Evolutionary conservation across 345 rosid genomes (phyloP).

Genomic region (Eutrema heterophyllum): DNA sequence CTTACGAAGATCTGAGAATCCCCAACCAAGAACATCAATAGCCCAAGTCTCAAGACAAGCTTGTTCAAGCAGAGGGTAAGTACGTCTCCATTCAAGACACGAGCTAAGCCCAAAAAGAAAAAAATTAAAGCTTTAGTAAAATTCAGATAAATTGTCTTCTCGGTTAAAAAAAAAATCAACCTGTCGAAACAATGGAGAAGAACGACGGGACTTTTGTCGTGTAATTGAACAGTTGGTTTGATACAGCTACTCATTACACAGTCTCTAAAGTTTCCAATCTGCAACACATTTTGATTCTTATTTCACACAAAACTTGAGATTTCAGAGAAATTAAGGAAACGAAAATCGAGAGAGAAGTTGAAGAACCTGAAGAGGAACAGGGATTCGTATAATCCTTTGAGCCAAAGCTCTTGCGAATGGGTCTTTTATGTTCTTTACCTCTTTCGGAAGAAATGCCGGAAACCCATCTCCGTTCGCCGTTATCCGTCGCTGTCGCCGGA

Average conservation of each 20-base stretch:
- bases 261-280: slow-evolving; percentile 41
- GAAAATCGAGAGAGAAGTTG: not conserved
- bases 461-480: slow-evolving; percentile 38
- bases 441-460: slow-evolving; percentile 76
- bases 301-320: not conserved
- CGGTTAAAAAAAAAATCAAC: slow-evolving; percentile 6
- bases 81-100: slow-evolving; percentile 78
- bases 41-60: slow-evolving; percentile 88
- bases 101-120: slow-evolving; percentile 35
- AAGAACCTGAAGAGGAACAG: slow-evolving; percentile 55
- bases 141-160: not conserved
- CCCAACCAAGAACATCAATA: slow-evolving; percentile 90
- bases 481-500: not conserved
- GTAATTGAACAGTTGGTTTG: slow-evolving; percentile 39
- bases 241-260: slow-evolving; percentile 78
- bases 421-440: slow-evolving; percentile 69
- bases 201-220: slow-evolving; percentile 47
- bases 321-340: not conserved
- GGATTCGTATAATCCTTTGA: slow-evolving; percentile 56
- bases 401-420: slow-evolving; percentile 74
- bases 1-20: slow-evolving; percentile 77
- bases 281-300: slow-evolving; percentile 18
- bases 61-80: slow-evolving; percentile 66
- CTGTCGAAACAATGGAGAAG: slow-evolving; percentile 94
- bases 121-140: not conserved